Evolutionary conservation across 148 eudicot species (phyloP).

Genomic region (Rhododendron ferrugineum): DNA sequence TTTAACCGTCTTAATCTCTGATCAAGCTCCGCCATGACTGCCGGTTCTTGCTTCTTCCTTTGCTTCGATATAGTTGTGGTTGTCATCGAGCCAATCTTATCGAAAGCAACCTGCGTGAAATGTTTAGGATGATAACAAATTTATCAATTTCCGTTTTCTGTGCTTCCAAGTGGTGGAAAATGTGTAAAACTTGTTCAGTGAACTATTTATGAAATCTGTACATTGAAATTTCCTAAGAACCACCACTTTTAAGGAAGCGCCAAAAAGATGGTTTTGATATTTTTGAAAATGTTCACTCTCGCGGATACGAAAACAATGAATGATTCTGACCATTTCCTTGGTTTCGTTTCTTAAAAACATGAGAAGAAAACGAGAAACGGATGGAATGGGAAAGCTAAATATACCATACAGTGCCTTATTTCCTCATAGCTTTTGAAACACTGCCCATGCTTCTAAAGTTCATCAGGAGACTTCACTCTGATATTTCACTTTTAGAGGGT

Average conservation of each 20-base stretch:
- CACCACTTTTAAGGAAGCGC: background rate
- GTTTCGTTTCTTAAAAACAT: background rate
- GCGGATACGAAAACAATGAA: background rate
- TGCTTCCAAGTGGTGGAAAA: background rate
- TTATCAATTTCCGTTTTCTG: background rate
- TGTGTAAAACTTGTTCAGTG: background rate
- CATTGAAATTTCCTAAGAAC: background rate
- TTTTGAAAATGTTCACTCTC: background rate
- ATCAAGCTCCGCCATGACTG: constrained; percentile 91
- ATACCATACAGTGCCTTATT: background rate
- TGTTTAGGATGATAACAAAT: background rate
- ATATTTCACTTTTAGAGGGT: background rate
- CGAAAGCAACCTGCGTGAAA: constrained; percentile 68
- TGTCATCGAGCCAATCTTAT: constrained; percentile 67
- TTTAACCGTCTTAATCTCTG: constrained; percentile 69
- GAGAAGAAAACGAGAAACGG: background rate
- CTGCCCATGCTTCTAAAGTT: background rate
- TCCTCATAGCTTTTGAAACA: background rate
- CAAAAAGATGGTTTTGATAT: background rate
- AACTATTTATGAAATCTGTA: background rate
- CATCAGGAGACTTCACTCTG: background rate
- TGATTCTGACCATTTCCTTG: background rate
- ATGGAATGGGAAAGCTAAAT: background rate
- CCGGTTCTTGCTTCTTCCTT: constrained; percentile 95
- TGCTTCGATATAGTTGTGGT: constrained; percentile 76